A percentile compares a stretch with the other conserved stretches of the same genome.
Evolutionary conservation across 257 asterid species (phyloP).

Genomic region (Solanum dulcamara): DNA sequence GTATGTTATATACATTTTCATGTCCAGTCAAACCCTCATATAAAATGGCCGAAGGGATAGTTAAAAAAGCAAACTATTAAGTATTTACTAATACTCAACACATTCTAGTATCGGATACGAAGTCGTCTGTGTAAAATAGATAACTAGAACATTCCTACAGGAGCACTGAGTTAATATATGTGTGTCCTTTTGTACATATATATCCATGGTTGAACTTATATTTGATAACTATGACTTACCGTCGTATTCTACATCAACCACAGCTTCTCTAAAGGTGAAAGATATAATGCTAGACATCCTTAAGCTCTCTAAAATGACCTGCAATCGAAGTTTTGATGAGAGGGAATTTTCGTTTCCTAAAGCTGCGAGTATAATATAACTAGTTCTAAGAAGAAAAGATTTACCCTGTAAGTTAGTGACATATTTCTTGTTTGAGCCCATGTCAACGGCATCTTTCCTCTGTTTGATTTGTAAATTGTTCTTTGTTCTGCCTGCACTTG

Average conservation of each 20-base stretch:
- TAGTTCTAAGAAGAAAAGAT: not conserved
- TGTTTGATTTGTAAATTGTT: slow-evolving; percentile 32
- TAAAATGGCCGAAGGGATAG: not conserved
- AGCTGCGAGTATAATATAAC: not conserved
- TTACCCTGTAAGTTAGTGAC: slow-evolving; percentile 70
- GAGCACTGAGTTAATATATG: not conserved
- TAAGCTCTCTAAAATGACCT: slow-evolving; percentile 80
- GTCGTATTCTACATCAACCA: slow-evolving; percentile 67
- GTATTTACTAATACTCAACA: not conserved
- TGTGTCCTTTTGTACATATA: not conserved
- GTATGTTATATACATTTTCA: not conserved
- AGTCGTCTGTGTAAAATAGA: not conserved
- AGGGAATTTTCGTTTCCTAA: not conserved
- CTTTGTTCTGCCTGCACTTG: slow-evolving; percentile 52
- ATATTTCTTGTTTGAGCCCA: slow-evolving; percentile 78
- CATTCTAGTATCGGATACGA: not conserved
- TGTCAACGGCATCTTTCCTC: slow-evolving; percentile 34
- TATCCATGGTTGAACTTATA: not conserved
- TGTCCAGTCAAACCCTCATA: not conserved
- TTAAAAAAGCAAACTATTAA: not conserved
- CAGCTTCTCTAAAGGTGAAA: slow-evolving; percentile 91
- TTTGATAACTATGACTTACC: slow-evolving; percentile 25
- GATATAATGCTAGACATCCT: slow-evolving; percentile 91
- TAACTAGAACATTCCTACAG: not conserved
- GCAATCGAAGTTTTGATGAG: not conserved